These are phyloP conservation scores for Trichomonas tenax DNA, from an alignment of 208 protist species.

Conservation along the genomic window DNA sequence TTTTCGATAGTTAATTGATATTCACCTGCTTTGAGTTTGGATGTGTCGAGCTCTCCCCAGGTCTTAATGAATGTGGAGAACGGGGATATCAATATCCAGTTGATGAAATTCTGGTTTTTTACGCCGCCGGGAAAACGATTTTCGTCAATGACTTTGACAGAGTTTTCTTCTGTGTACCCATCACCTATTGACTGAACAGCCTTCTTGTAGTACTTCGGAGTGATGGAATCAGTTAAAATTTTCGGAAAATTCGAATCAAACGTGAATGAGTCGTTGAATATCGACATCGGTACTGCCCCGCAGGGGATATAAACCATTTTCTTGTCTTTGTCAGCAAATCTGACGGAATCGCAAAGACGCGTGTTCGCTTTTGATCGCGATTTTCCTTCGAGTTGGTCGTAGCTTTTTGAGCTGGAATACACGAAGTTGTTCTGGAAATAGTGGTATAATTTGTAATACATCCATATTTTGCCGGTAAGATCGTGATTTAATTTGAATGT, in stretches of 20 bases:
- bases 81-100: not conserved
- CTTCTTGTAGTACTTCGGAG: not conserved
- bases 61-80: not conserved
- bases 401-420: not conserved
- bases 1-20: not conserved
- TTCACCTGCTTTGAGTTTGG: not conserved
- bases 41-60: not conserved
- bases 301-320: not conserved
- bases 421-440: slow-evolving; percentile 5
- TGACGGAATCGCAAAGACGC: not conserved
- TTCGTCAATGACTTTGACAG: not conserved
- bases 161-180: not conserved
- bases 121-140: not conserved
- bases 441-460: not conserved
- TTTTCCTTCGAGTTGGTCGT: not conserved
- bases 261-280: not conserved
- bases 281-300: not conserved
- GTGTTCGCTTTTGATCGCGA: too few species aligned
- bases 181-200: not conserved
- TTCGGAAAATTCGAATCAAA: not conserved
- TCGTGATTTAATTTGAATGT: not conserved
- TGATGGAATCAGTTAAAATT: not conserved
- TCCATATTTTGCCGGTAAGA: not conserved
- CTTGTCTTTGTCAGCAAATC: not conserved
- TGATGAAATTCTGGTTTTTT: not conserved